Conservation (phyloP, 441 rosid species). For the Arabidopsis lyrata region DNA sequence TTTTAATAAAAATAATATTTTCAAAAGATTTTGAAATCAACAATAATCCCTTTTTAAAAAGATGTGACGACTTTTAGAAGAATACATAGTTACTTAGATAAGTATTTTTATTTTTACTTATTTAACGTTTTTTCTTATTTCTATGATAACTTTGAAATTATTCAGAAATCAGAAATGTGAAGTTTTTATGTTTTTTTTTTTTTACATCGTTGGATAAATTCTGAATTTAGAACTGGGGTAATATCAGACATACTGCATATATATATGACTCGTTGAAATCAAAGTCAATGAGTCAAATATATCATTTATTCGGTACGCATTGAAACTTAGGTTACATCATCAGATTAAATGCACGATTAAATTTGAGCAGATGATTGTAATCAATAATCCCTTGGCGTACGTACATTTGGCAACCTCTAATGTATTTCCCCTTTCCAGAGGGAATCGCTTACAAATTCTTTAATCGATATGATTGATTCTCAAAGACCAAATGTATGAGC, state of each 20-base stretch:
- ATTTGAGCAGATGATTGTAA: constrained; percentile 10
- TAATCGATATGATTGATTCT: not conserved
- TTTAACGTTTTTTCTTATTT: too few relatives aligned
- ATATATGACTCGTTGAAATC: constrained; percentile 9
- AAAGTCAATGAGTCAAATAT: constrained; percentile 30
- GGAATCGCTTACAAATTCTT: constrained; percentile 28
- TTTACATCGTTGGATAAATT: too few relatives aligned
- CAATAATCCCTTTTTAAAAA: too few relatives aligned
- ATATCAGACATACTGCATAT: constrained; percentile 18
- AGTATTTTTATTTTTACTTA: too few relatives aligned
- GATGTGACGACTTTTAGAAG: too few relatives aligned
- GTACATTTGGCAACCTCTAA: constrained; percentile 32
- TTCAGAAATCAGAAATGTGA: too few relatives aligned
- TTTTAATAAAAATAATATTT: too few relatives aligned
- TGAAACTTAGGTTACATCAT: constrained; percentile 29
- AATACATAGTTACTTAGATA: too few relatives aligned
- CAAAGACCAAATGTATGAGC: not conserved
- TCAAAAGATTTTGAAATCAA: too few relatives aligned
- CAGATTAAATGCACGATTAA: constrained; percentile 17
- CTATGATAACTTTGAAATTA: too few relatives aligned
- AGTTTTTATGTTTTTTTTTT: too few relatives aligned
- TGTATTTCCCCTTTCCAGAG: constrained; percentile 29
- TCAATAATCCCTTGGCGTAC: constrained; percentile 18
- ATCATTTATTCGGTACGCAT: constrained; percentile 35
- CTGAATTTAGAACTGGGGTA: not conserved